Conservation (phyloP, 768 basidiomycete genomes). For the Gelatoporia subvermispora region DNA sequence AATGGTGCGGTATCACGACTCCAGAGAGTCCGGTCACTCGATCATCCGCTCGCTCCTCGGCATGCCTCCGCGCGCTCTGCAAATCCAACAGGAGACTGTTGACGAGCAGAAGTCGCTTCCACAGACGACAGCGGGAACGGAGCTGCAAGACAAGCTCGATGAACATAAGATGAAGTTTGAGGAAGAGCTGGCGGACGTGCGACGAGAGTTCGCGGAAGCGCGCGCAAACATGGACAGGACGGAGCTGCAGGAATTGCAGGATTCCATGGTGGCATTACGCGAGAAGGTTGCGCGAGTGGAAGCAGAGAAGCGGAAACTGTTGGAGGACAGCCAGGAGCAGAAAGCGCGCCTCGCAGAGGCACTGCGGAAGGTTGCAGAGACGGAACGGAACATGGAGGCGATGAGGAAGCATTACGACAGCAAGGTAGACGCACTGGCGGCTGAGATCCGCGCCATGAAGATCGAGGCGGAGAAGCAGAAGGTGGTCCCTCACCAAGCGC, state of each 20-base stretch:
- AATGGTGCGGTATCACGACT: not conserved
- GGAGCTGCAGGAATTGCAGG: slow-evolving; percentile 10
- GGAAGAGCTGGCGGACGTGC: slow-evolving; percentile 9
- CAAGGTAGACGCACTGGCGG: slow-evolving; percentile 15
- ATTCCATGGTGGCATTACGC: slow-evolving; percentile 20
- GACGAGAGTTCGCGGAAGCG: slow-evolving; percentile 1
- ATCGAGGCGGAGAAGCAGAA: slow-evolving; percentile 39
- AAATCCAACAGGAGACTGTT: slow-evolving; percentile 12
- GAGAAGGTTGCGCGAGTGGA: not conserved
- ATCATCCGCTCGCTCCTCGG: slow-evolving; percentile 5
- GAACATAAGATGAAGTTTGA: slow-evolving; percentile 8
- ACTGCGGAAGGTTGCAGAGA: slow-evolving; percentile 4
- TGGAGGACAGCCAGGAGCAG: slow-evolving; percentile 31
- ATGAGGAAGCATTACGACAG: not conserved
- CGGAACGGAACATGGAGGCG: slow-evolving; percentile 7
- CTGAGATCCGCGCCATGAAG: slow-evolving; percentile 29
- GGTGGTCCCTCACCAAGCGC: slow-evolving; percentile 2
- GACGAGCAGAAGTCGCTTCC: slow-evolving; percentile 7
- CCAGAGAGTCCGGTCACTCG: not conserved
- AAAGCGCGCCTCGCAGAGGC: slow-evolving; percentile 1
- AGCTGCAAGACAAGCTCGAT: slow-evolving; percentile 12
- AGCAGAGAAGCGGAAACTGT: not conserved
- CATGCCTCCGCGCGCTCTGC: not conserved
- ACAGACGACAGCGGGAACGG: slow-evolving; percentile 11
- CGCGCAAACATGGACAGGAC: slow-evolving; percentile 6